Percentiles rank a stretch among this genome's conserved stretches.
phyloP scores from a whole-genome alignment of 2,329 filamentous ascomycete species.

The Apiospora pterosperma region DNA sequence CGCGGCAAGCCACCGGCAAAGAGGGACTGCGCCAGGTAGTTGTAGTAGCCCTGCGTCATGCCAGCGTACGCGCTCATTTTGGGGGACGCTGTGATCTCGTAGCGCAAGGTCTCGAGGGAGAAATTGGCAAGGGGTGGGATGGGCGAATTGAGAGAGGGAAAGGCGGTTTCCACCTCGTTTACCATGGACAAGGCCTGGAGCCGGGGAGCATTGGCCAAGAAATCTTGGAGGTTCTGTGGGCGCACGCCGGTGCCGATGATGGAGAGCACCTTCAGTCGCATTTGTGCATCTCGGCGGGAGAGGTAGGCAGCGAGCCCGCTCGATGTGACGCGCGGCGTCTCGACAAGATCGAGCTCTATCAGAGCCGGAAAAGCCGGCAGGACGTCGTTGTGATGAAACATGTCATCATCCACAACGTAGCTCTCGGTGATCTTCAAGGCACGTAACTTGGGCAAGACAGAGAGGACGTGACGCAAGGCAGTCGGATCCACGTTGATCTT shows the following conservation, averaged over 20 bases:
- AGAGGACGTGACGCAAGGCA: constrained; percentile 68
- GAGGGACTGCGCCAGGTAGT: constrained; percentile 81
- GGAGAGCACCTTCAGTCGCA: constrained; percentile 63
- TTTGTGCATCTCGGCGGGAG: constrained; percentile 53
- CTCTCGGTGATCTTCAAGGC: constrained; percentile 74
- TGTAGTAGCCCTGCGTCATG: constrained; percentile 67
- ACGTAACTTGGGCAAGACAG: constrained; percentile 61
- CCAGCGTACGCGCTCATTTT: constrained; percentile 54
- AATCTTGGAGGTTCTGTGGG: constrained; percentile 55
- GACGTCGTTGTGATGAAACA: constrained; percentile 65
- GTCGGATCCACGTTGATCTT: constrained; percentile 67
- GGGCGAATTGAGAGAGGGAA: constrained; percentile 43
- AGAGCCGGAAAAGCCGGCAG: constrained; percentile 73
- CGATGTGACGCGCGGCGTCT: constrained; percentile 68
- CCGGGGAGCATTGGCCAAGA: constrained; percentile 55
- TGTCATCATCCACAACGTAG: constrained; percentile 68
- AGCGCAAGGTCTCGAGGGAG: constrained; percentile 71
- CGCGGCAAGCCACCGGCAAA: constrained; percentile 71
- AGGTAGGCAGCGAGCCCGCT: constrained; percentile 70
- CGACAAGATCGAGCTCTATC: constrained; percentile 68
- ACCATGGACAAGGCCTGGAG: constrained; percentile 57
- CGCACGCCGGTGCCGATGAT: constrained; percentile 70
- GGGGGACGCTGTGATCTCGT: constrained; percentile 69
- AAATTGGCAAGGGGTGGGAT: constrained; percentile 65
- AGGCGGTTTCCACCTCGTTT: constrained; percentile 45